These are phyloP conservation scores for Zygosaccharomyces pseudobailii DNA, from an alignment of 1,139 yeast genomes.

Conservation along the genomic window DNA sequence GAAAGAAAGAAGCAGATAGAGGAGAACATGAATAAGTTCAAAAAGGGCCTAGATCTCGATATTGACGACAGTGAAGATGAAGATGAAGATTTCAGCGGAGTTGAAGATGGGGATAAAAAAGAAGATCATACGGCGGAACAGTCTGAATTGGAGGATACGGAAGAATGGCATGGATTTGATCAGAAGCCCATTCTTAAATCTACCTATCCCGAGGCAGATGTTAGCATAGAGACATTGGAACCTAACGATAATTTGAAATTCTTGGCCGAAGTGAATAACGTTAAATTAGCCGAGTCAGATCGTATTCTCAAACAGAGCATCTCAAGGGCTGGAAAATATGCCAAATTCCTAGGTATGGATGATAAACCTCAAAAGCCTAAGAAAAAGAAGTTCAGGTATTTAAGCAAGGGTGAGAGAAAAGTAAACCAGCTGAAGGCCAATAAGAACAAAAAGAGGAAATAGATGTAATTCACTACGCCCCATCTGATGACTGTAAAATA, in stretches of 20 bases:
- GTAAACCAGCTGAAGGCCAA: slow-evolving; percentile 57
- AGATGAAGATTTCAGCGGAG: slow-evolving; percentile 24
- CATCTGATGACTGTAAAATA: not conserved
- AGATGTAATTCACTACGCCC: slow-evolving; percentile 3
- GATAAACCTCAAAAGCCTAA: slow-evolving; percentile 38
- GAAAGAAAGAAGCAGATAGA: slow-evolving; percentile 66
- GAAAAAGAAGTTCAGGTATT: slow-evolving; percentile 83
- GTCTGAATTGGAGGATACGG: slow-evolving; percentile 26
- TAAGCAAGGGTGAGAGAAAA: slow-evolving; percentile 73
- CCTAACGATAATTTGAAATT: slow-evolving; percentile 49
- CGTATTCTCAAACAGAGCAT: slow-evolving; percentile 61
- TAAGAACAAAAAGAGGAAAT: slow-evolving; percentile 35
- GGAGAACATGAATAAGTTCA: slow-evolving; percentile 54
- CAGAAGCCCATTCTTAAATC: slow-evolving; percentile 42
- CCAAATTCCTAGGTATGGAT: slow-evolving; percentile 51
- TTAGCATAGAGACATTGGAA: slow-evolving; percentile 58
- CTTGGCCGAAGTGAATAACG: slow-evolving; percentile 58
- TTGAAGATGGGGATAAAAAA: slow-evolving; percentile 28
- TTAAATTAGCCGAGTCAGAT: slow-evolving; percentile 54
- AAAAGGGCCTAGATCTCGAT: slow-evolving; percentile 48
- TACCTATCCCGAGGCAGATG: slow-evolving; percentile 44
- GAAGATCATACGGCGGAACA: slow-evolving; percentile 24
- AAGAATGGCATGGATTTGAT: slow-evolving; percentile 43
- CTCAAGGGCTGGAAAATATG: slow-evolving; percentile 67
- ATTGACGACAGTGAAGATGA: slow-evolving; percentile 27